phyloP scores from a whole-genome alignment of 1,284 basidiomycete genomes.

The Ganoderma resinaceum region DNA sequence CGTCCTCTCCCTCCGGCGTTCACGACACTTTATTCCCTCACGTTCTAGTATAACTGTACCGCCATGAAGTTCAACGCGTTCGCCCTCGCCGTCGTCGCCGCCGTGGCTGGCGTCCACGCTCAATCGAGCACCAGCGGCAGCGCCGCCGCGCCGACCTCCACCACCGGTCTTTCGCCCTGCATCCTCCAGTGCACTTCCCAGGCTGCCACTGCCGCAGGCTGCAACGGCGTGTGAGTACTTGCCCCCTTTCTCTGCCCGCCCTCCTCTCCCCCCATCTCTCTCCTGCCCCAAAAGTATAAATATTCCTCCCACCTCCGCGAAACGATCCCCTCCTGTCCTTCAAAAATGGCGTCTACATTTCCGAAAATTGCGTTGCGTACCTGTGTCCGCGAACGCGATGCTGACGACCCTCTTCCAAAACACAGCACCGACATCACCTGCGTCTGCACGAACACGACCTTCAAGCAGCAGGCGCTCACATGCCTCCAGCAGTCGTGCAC shows the following conservation, averaged over 20 bases:
- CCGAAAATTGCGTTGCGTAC: not conserved
- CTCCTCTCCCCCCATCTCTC: not conserved
- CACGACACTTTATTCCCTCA: not conserved
- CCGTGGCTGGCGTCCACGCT: conserved; percentile 30
- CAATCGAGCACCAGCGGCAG: conserved; percentile 23
- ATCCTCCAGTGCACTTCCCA: conserved; percentile 30
- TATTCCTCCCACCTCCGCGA: not conserved
- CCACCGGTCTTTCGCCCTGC: conserved; percentile 32
- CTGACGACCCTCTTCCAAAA: not conserved
- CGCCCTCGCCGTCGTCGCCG: conserved; percentile 27
- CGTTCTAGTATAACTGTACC: not conserved
- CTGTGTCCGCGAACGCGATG: not conserved
- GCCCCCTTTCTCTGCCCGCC: not conserved
- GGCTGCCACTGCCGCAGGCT: conserved; percentile 28
- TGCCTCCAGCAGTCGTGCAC: conserved; percentile 37
- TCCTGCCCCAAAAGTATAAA: too few species aligned
- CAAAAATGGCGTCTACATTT: not conserved
- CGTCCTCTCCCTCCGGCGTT: not conserved
- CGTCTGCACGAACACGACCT: conserved; percentile 36
- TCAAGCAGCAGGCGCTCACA: conserved; percentile 31
- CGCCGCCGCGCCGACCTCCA: conserved; percentile 26
- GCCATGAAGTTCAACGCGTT: conserved; percentile 30
- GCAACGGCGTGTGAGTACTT: conserved; percentile 32
- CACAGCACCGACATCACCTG: conserved; percentile 37
- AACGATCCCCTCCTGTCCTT: not conserved